Base-by-base conservation (phyloP, 176 grass and related monocot genomes). In the Miscanthus lutarioriparius region DNA sequence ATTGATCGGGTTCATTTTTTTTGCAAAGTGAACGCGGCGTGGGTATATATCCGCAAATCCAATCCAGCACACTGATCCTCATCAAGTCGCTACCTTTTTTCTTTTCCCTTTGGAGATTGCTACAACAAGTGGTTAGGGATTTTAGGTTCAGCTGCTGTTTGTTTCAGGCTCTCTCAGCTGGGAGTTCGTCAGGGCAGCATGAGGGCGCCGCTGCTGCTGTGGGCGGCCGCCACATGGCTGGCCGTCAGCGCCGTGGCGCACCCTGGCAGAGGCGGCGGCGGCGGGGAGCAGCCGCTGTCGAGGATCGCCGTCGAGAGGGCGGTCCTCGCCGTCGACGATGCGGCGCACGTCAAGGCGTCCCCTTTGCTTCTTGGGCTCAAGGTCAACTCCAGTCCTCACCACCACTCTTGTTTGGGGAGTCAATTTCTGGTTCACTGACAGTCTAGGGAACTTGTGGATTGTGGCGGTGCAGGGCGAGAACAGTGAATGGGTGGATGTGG, bases 401-500 rank as follows among this genome's bases (percentile, higher is more conserved):
- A 8, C 58, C 0, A 26, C 58, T 20, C 58, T 47, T 8, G n/a
- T 62, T 0, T 62, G n/a, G 9, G 19, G 58, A 22, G 10, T 30
- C 26, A 16, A 28, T 64, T 15, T 30, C 62, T 0, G 62, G 49
- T 74, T 72, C 58, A 45, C 67, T 75, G 38, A 66, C 39, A 49
- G 15, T 65, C 45, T 66, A 1, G 19, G 47, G 6, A 28, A 25
- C 36, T 22, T 43, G 35, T 79, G 66, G 22, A 15, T 25, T 85
- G 27, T 41, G 37, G 40, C 35, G 35, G 47, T 86, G 38, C 53
- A 88, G 88, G 92, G 95, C 20, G 82, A 94, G 86, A 74, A n/a
- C 83, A 94, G 72, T 26, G 90, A 91, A 43, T 94, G 88, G 92
- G 95, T 97, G 27, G 88, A 91, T 28, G 41, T 97, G 49, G 84